Conservation (phyloP, 192 early-diverging fungal genomes). For the Coemansia sp. region DNA sequence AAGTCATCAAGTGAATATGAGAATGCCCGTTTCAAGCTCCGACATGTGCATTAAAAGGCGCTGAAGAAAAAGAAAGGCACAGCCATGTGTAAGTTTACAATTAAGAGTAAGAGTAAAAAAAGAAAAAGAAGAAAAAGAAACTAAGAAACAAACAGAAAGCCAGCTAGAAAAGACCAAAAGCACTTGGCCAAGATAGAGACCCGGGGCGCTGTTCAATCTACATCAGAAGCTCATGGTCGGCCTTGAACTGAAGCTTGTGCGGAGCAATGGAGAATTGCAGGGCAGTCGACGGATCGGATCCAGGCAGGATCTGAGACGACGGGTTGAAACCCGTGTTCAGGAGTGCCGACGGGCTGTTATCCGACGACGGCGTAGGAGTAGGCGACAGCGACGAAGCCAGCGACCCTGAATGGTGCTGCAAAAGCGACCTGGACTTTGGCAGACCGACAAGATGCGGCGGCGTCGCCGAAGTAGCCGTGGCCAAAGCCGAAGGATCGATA, state of each 20-base stretch:
- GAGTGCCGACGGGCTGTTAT: constrained; percentile 18
- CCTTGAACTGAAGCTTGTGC: constrained; percentile 51
- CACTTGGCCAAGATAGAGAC: background rate
- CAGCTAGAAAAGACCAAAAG: background rate
- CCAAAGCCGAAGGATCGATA: constrained; percentile 33
- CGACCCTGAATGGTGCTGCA: constrained; percentile 21
- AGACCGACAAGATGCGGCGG: constrained; percentile 25
- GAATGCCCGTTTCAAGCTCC: too few relatives aligned
- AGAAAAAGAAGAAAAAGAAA: constrained; percentile 9
- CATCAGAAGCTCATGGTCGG: constrained; percentile 47
- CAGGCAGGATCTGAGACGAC: background rate
- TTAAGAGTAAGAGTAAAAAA: background rate
- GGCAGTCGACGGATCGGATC: constrained; percentile 12
- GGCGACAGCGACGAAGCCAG: constrained; percentile 41
- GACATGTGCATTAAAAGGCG: too few relatives aligned
- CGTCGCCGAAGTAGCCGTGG: constrained; percentile 17
- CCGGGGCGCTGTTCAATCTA: background rate
- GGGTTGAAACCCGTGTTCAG: constrained; percentile 9
- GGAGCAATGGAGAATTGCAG: constrained; percentile 46
- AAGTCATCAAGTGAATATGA: too few relatives aligned
- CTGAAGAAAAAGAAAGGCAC: too few relatives aligned
- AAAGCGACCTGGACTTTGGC: constrained; percentile 18
- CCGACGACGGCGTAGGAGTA: constrained; percentile 37
- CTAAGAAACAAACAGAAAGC: background rate
- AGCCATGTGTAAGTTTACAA: too few relatives aligned